Evolutionary conservation across 2,329 filamentous ascomycete genomes (phyloP).

Genomic region (Paracamarosporium sp.): DNA sequence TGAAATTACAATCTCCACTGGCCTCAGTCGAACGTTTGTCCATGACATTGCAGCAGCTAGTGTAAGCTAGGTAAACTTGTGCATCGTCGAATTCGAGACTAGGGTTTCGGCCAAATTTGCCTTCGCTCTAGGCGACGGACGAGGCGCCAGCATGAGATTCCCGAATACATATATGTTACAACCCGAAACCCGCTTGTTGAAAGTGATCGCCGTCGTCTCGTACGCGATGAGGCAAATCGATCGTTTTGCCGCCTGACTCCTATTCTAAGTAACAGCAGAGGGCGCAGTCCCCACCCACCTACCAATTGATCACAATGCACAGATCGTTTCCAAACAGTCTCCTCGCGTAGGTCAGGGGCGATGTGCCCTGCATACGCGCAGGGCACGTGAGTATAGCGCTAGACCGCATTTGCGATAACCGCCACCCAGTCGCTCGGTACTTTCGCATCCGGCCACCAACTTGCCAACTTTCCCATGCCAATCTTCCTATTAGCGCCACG

Average conservation of each 20-base stretch:
- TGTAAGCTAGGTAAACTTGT: neutral
- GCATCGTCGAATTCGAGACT: neutral
- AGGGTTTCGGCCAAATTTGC: neutral
- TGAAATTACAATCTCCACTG: neutral
- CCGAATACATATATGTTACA: neutral
- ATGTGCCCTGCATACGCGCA: slow-evolving; percentile 4
- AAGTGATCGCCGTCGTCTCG: neutral
- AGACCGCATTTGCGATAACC: neutral
- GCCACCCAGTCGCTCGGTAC: slow-evolving; percentile 9
- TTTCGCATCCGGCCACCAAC: slow-evolving; percentile 4
- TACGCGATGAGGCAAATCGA: neutral
- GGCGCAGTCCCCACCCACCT: neutral
- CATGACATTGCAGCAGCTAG: neutral
- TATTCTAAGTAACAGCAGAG: neutral
- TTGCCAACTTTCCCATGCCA: slow-evolving; percentile 3
- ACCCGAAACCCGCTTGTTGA: neutral
- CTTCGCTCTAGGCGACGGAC: neutral
- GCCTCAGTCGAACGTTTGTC: neutral
- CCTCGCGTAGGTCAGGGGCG: slow-evolving; percentile 7
- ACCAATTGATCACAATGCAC: neutral
- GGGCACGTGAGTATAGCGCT: slow-evolving; percentile 12
- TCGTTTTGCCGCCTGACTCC: neutral
- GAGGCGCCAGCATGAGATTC: neutral
- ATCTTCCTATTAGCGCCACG: slow-evolving; percentile 8
- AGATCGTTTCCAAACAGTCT: slow-evolving; percentile 2